Conservation (phyloP, 1,284 basidiomycete species). For the Ganoderma sinense region DNA sequence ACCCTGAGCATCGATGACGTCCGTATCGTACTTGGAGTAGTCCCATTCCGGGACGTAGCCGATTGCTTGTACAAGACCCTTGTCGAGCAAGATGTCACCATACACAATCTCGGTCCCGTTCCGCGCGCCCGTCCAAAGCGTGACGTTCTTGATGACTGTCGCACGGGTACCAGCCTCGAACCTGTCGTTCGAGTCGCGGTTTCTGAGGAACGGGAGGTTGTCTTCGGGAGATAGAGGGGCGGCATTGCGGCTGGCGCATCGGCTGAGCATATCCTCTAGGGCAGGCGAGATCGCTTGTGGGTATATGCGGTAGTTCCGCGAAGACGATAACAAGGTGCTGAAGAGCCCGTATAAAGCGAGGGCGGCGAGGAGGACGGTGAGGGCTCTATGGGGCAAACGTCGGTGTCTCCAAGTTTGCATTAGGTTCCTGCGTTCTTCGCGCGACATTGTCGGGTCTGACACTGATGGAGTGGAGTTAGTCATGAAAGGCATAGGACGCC, state of each 20-base stretch:
- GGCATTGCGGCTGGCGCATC: constrained; percentile 53
- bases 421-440: constrained; percentile 1
- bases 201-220: constrained; percentile 50
- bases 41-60: constrained; percentile 56
- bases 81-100: constrained; percentile 67
- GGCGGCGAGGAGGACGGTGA: constrained; percentile 30
- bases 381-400: constrained; percentile 22
- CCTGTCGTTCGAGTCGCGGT: constrained; percentile 71
- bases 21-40: constrained; percentile 47
- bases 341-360: constrained; percentile 29
- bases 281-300: constrained; percentile 47
- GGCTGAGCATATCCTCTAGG: constrained; percentile 51
- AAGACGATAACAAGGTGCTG: constrained; percentile 25
- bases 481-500: not conserved
- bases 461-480: not conserved
- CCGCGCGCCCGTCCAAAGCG: constrained; percentile 80
- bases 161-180: constrained; percentile 72
- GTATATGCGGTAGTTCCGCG: constrained; percentile 13
- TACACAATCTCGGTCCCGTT: constrained; percentile 70
- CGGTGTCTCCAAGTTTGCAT: not conserved
- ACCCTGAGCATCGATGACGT: constrained; percentile 62
- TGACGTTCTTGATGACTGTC: constrained; percentile 79
- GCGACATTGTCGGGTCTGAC: not conserved
- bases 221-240: constrained; percentile 54
- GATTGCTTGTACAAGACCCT: constrained; percentile 63